A percentile compares a stretch with the other conserved stretches of the same genome.
These are phyloP conservation scores for Colletotrichum sp. DNA, from an alignment of 2,329 filamentous ascomycete genomes.

Conservation along the genomic window DNA sequence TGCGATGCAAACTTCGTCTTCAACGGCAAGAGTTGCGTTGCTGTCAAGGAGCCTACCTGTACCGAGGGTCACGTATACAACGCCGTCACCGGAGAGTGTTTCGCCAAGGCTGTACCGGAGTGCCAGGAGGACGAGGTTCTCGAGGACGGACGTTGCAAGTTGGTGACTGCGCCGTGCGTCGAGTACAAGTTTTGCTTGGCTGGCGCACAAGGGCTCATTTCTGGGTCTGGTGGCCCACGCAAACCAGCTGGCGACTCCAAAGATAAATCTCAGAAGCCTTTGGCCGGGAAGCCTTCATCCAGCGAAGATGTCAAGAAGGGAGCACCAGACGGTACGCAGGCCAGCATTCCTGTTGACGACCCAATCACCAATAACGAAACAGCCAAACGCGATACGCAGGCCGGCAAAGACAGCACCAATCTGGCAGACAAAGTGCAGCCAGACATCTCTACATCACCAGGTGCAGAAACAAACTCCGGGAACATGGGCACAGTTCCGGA, in stretches of 20 bases:
- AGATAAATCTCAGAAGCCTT: background rate
- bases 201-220: background rate
- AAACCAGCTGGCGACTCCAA: background rate
- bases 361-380: background rate
- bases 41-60: background rate
- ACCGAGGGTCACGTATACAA: background rate
- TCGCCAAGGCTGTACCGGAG: background rate
- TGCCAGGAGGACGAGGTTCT: background rate
- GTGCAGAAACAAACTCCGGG: background rate
- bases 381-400: background rate
- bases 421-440: background rate
- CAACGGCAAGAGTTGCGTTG: background rate
- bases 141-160: background rate
- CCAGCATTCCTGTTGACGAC: background rate
- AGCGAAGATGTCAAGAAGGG: background rate
- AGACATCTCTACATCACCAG: background rate
- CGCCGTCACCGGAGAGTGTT: background rate
- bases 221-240: background rate
- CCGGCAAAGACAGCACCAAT: background rate
- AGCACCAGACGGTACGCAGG: background rate
- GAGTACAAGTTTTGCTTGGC: background rate
- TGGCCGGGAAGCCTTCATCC: background rate
- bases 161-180: background rate
- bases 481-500: background rate
- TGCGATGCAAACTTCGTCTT: background rate